Percentiles rank a stretch among this genome's conserved stretches.
Evolutionary conservation across 129 eudicot species (phyloP).

Genomic region (Tanacetum coccineum): DNA sequence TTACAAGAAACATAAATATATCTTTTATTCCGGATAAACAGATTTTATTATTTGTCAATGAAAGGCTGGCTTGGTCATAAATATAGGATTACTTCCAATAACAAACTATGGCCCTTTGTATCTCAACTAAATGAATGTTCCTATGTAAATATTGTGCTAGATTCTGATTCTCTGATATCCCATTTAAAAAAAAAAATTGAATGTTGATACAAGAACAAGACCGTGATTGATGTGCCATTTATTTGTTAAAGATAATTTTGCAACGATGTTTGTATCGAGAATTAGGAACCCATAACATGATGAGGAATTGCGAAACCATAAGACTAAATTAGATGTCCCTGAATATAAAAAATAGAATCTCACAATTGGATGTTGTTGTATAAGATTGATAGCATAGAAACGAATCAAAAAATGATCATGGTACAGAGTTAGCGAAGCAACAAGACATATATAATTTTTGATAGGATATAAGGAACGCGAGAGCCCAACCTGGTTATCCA

Average conservation of each 20-base stretch:
- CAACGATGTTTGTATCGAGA: neutral
- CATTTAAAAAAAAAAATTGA: neutral
- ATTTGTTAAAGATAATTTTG: neutral
- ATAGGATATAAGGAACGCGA: neutral
- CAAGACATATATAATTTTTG: neutral
- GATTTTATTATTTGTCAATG: too few relatives aligned
- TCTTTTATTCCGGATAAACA: too few relatives aligned
- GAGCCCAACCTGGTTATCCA: slow-evolving; percentile 35
- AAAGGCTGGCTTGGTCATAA: too few relatives aligned
- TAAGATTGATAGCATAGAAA: neutral
- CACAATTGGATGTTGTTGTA: too few relatives aligned
- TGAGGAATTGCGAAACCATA: neutral
- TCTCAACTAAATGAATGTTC: neutral
- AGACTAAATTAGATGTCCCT: neutral
- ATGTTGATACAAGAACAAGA: slow-evolving; percentile 5
- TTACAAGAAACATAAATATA: too few relatives aligned
- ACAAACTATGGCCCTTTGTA: too few relatives aligned
- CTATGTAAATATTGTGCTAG: neutral
- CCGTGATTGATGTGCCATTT: neutral
- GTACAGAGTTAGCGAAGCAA: neutral
- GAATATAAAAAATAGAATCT: neutral
- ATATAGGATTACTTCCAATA: too few relatives aligned
- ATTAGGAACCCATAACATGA: neutral
- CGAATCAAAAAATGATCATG: neutral
- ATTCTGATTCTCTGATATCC: neutral